Conservation (phyloP, 1,139 yeast species). For the Sporopachydermia cereana region DNA sequence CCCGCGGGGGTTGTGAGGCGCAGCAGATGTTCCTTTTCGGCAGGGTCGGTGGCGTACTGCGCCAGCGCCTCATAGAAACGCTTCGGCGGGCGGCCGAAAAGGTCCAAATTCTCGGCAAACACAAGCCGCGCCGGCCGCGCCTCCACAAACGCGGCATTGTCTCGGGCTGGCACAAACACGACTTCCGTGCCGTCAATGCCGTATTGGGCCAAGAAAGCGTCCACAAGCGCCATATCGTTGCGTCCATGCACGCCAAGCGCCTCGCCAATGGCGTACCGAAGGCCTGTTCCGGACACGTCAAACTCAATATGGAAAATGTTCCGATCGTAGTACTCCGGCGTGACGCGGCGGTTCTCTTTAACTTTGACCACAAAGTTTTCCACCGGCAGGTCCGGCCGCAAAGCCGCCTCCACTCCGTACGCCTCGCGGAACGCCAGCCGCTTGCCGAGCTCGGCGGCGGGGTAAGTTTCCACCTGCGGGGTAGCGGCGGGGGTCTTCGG, state of each 20-base stretch:
- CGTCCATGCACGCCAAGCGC: slow-evolving; percentile 94
- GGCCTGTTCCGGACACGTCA: slow-evolving; percentile 82
- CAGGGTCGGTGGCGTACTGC: slow-evolving; percentile 56
- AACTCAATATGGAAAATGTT: slow-evolving; percentile 95
- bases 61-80: slow-evolving; percentile 81
- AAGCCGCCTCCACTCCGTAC: slow-evolving; percentile 37
- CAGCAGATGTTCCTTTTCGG: slow-evolving; percentile 50
- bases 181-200: slow-evolving; percentile 59
- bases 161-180: slow-evolving; percentile 63
- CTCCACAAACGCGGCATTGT: slow-evolving; percentile 46
- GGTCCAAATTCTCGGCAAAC: slow-evolving; percentile 67
- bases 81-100: slow-evolving; percentile 94
- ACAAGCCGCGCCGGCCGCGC: slow-evolving; percentile 75
- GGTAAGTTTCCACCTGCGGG: slow-evolving; percentile 33
- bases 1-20: slow-evolving; percentile 69
- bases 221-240: slow-evolving; percentile 55
- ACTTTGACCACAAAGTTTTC: slow-evolving; percentile 82
- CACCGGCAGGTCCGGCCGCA: slow-evolving; percentile 88
- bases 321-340: slow-evolving; percentile 86
- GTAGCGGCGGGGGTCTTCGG: slow-evolving; percentile 22
- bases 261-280: slow-evolving; percentile 90
- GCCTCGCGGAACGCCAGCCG: slow-evolving; percentile 76
- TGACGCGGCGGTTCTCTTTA: slow-evolving; percentile 82
- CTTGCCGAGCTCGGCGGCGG: slow-evolving; percentile 50
- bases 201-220: slow-evolving; percentile 56